Percentiles rank a stretch among this genome's conserved stretches.
Conservation (phyloP, 495 filamentous ascomycete genomes). For the Jackrogersella multiformis region DNA sequence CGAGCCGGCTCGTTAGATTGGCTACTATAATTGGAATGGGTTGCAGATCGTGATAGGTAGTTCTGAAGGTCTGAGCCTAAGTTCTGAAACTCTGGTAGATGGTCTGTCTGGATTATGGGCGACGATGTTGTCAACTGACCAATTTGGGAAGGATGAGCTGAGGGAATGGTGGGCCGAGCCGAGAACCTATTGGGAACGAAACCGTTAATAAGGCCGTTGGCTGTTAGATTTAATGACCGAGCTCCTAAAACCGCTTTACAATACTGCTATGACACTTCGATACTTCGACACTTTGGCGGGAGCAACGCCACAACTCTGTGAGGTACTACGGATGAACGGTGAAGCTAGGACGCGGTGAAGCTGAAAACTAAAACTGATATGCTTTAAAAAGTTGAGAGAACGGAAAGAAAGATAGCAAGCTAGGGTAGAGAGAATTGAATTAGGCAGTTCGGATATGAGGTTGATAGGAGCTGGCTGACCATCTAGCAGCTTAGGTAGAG, state of each 20-base stretch:
- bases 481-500: too few species aligned
- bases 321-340: slow-evolving; percentile 21
- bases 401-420: slow-evolving; percentile 14
- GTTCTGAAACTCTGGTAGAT: slow-evolving; percentile 54
- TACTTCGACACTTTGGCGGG: too few species aligned
- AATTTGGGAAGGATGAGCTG: slow-evolving; percentile 77
- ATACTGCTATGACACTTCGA: slow-evolving; percentile 24
- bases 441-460: not conserved
- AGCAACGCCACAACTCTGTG: slow-evolving; percentile 15
- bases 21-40: slow-evolving; percentile 27
- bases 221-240: slow-evolving; percentile 19
- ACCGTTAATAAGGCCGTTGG: slow-evolving; percentile 24
- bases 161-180: slow-evolving; percentile 62
- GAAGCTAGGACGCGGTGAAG: too few species aligned
- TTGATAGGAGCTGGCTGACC: slow-evolving; percentile 5
- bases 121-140: slow-evolving; percentile 85
- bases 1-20: slow-evolving; percentile 36
- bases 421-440: slow-evolving; percentile 10
- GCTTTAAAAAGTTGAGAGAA: slow-evolving; percentile 5
- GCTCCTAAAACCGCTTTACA: too few species aligned
- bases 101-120: slow-evolving; percentile 70
- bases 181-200: slow-evolving; percentile 29
- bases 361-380: slow-evolving; percentile 10
- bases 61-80: slow-evolving; percentile 41
- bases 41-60: slow-evolving; percentile 39